These are phyloP conservation scores for Phytopythium mirpurense DNA, from an alignment of 352 stramenopile genomes.

Conservation along the genomic window DNA sequence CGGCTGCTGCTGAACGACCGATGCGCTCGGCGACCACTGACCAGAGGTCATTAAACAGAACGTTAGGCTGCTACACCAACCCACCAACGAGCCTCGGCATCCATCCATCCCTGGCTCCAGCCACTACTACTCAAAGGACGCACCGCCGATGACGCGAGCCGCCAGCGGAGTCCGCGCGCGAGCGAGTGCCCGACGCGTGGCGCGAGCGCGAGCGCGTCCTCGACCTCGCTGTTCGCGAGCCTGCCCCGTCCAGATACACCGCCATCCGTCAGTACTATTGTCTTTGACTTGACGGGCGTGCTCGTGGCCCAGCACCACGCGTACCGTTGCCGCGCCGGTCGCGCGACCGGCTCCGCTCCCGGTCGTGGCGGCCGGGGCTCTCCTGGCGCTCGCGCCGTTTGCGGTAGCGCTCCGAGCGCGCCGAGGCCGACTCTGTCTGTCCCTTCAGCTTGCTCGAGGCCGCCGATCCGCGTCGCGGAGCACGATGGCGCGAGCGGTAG, in stretches of 20 bases:
- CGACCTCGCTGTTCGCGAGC: neutral
- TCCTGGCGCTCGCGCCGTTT: conserved; percentile 5
- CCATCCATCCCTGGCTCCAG: too few relatives aligned
- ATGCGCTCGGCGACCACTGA: conserved; percentile 15
- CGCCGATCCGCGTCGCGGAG: neutral
- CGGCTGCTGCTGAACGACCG: conserved; percentile 17
- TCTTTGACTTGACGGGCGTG: neutral
- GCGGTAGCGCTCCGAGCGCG: conserved; percentile 6
- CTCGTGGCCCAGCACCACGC: neutral
- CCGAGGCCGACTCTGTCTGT: neutral
- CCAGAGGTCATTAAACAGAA: too few relatives aligned
- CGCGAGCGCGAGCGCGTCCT: neutral
- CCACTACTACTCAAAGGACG: too few relatives aligned
- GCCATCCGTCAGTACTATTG: neutral
- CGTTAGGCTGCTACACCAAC: too few relatives aligned
- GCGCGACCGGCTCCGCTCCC: conserved; percentile 2
- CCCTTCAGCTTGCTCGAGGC: neutral
- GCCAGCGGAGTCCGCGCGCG: conserved; percentile 15
- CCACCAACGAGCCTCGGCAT: too few relatives aligned
- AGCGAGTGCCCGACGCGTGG: conserved; percentile 11
- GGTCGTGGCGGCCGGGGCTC: neutral
- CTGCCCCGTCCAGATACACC: neutral
- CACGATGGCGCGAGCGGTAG: conserved; percentile 2
- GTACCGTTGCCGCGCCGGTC: conserved; percentile 6
- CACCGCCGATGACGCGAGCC: conserved; percentile 20